Percentiles rank a stretch among this genome's conserved stretches.
Evolutionary conservation across 164 flowering plant species (phyloP).

Genomic region (Houttuynia cordata): DNA sequence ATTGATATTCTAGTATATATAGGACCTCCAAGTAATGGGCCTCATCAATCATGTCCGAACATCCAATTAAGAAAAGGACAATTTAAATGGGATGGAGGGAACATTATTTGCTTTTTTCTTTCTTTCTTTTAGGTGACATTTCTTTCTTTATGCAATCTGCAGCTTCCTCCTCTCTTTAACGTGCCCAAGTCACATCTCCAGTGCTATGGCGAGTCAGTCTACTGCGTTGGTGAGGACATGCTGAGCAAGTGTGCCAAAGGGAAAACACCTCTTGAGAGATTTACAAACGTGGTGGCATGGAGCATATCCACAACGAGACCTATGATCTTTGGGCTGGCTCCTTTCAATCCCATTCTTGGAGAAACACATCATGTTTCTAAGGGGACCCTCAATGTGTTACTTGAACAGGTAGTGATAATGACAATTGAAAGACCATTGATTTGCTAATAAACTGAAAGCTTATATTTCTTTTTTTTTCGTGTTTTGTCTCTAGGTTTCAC

Average conservation of each 20-base stretch:
- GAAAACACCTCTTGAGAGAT: constrained; percentile 35
- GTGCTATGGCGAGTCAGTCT: constrained; percentile 64
- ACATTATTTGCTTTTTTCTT: background rate
- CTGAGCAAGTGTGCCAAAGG: constrained; percentile 37
- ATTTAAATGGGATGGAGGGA: background rate
- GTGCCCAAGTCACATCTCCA: constrained; percentile 88
- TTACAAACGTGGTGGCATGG: constrained; percentile 62
- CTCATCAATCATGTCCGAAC: no score
- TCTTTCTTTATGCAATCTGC: constrained; percentile 7
- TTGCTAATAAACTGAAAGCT: background rate
- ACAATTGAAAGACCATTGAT: no score
- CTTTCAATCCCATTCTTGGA: constrained; percentile 81
- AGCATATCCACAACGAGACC: constrained; percentile 62
- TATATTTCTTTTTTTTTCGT: background rate
- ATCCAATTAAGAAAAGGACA: no score
- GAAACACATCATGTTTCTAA: constrained; percentile 89
- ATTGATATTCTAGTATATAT: no score
- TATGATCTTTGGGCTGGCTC: constrained; percentile 54
- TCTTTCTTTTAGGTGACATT: background rate
- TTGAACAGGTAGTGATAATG: constrained; percentile 89
- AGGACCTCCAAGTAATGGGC: no score
- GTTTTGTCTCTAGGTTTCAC: constrained; percentile 54
- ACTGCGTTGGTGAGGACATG: constrained; percentile 35
- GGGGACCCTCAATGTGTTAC: constrained; percentile 55
- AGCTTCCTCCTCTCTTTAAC: constrained; percentile 78